Base-by-base conservation (phyloP, 1,139 yeast genomes). In the Scheffersomyces titani region DNA sequence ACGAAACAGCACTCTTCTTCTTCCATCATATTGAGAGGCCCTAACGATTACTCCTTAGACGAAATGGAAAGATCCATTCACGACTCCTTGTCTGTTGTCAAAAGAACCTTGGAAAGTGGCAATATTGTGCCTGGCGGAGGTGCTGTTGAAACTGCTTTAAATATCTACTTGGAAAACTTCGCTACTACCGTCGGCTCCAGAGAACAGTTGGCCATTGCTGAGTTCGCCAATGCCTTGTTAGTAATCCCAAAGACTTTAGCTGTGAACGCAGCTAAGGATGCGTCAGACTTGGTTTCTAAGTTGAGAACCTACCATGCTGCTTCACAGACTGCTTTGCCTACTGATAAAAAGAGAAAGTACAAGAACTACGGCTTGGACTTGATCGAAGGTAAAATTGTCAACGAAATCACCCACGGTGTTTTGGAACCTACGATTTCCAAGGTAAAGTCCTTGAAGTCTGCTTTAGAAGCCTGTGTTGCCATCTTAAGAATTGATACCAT, bases 81-180 rank as follows among this genome's bases (percentile, higher is more conserved):
- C 70, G 99, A 96, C 73, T 91, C 99, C 1, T 81, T 96, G 65
- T 88, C 93, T 51, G 99, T 94, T 47, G 97, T 96, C 51, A 96
- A 96, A 79, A 88, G 99, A 72, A 92, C 99, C 19, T 84, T 96
- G 65, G 99, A 96, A 76, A 87, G 96, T 68, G 98, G 98, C 18
- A 77, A 84, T 63, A 96, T 96, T 57, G 99, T 96, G 9, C 98
- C 99, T 51, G 99, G 99, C 57, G 99, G 99, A 62, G 99, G 99
- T 61, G 97, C 98, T 21, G 99, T 94, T 52, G 99, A 96, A 77
- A 83, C 97, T 51, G 98, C 99, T 11, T 83, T 96, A 66, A 93
- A 92, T 77, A 92, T 96, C 58, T 96, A 92, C 73, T 82, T 96
- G 71, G 99, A 96, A 75, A 94, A 92, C 73, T 94, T 96, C 74